phyloP scores from a whole-genome alignment of 2,329 filamentous ascomycete species.

The Nemania bipapillata region DNA sequence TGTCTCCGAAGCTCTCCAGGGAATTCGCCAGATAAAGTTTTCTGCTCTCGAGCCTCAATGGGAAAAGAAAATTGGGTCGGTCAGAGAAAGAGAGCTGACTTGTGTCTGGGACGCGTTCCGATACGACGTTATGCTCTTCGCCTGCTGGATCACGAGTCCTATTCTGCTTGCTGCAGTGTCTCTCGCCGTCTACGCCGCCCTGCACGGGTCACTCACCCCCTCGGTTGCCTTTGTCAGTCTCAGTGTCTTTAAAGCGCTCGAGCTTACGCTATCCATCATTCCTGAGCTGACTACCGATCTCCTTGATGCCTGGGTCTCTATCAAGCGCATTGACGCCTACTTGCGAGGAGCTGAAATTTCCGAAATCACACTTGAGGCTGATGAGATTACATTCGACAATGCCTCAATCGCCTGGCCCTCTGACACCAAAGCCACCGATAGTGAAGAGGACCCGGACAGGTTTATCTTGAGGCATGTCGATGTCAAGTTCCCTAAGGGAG shows the following conservation, averaged over 20 bases:
- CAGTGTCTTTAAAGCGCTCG: constrained; percentile 77
- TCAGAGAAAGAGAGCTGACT: constrained; percentile 73
- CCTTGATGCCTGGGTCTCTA: constrained; percentile 78
- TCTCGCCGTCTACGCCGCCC: constrained; percentile 72
- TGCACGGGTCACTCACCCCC: constrained; percentile 72
- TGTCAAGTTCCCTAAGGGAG: constrained; percentile 72
- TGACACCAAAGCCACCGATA: constrained; percentile 59
- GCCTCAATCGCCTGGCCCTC: constrained; percentile 80
- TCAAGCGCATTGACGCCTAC: constrained; percentile 77
- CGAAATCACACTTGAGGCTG: constrained; percentile 63
- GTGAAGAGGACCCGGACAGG: constrained; percentile 64
- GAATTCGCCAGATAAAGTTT: constrained; percentile 87
- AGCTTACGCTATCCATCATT: constrained; percentile 74
- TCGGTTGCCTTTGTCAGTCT: constrained; percentile 84
- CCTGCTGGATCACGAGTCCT: constrained; percentile 78
- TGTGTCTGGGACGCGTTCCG: constrained; percentile 74
- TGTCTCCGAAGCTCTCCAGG: constrained; percentile 79
- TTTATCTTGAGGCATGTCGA: constrained; percentile 74
- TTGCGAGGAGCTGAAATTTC: constrained; percentile 73
- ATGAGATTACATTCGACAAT: constrained; percentile 72
- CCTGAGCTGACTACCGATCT: constrained; percentile 77
- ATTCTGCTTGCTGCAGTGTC: constrained; percentile 78
- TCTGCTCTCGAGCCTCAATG: constrained; percentile 79
- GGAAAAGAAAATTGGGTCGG: constrained; percentile 74
- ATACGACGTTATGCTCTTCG: constrained; percentile 70